A percentile compares a stretch with the other conserved stretches of the same genome.
These are phyloP conservation scores for Fusarium succisae DNA, from an alignment of 2,329 filamentous ascomycete genomes.

Conservation along the genomic window DNA sequence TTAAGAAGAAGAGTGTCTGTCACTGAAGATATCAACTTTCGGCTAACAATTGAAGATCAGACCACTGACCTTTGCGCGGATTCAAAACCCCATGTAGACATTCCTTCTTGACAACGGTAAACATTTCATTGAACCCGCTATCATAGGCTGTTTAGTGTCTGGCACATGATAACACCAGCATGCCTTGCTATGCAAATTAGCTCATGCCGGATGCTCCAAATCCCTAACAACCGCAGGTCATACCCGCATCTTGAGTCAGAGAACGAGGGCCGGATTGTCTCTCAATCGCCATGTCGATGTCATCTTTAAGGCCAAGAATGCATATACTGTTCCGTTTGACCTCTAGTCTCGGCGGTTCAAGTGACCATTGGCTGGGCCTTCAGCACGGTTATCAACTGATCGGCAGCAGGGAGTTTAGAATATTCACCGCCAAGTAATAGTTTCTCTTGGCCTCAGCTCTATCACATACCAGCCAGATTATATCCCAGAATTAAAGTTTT, in stretches of 20 bases:
- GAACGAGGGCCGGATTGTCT: background rate
- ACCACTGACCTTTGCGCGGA: too few relatives aligned
- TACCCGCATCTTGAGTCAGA: background rate
- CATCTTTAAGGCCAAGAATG: background rate
- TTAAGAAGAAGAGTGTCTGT: background rate
- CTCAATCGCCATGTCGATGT: fast-evolving
- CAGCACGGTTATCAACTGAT: background rate
- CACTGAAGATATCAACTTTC: background rate
- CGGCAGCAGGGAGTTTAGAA: background rate
- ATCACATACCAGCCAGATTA: background rate
- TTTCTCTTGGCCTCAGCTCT: too few relatives aligned
- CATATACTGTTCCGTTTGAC: too few relatives aligned
- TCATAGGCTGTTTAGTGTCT: too few relatives aligned
- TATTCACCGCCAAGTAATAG: background rate
- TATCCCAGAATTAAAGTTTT: background rate
- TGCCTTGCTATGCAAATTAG: background rate
- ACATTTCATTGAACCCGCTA: too few relatives aligned
- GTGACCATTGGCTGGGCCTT: background rate
- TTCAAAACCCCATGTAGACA: background rate
- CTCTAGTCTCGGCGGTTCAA: too few relatives aligned
- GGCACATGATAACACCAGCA: background rate
- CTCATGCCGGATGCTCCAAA: background rate
- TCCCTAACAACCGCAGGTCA: fast-evolving
- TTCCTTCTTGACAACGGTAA: too few relatives aligned
- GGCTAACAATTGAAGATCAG: background rate